Base-by-base conservation (phyloP, 2,329 filamentous ascomycete genomes). In the Ophiostoma angusticollis region DNA sequence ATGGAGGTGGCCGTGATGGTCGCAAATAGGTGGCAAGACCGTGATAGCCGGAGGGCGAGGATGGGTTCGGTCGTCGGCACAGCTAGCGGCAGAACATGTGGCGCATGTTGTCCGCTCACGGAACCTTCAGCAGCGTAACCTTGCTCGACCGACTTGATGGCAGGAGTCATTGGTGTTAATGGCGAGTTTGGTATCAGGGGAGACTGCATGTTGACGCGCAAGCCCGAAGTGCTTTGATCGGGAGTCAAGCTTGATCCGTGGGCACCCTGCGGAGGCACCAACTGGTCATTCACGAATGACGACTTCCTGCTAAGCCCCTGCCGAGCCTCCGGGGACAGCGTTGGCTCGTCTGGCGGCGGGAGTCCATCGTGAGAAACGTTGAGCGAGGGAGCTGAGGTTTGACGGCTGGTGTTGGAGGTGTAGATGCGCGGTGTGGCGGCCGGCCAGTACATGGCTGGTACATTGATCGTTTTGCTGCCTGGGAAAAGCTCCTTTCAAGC, bases 1-100 rank as follows among this genome's bases (percentile, higher is more conserved):
- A 98, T 75, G 11, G 83, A 82, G 2, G 83, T 83, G 5, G 73
- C 65, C 1, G 89, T 95, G 54, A 95, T 84, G 33, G 85, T 85
- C 37, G 84, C 84, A 60, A 98, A 95, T 45, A 76, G 63, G 52
- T 87, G 80, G 29, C 87, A 87, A 40, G 73, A 79, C 31, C 87
- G 76, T 2, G 87, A 83, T 29, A 86, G 73, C 47, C 78, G 76
- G 39, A 94, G 65, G 6, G 83, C 82, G 45, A 84, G 63, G 39
- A 95, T 75, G 17, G 70, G 73, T 54, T 81, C 80, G 53, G 66
- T 73, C 32, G 60, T 54, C 14, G 65, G 68, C 47, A 70, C 62
- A 37, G 37, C 24, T 3, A 44, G 19, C 9, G 42, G 25, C 9
- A 39, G 18, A 3, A 29, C 19, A 8, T 36, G 52, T 44, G 30